Evolutionary conservation across 2,329 filamentous ascomycete species (phyloP), one percentile per base, ranked within the genome.

Genomic region (Aspergillus chevalieri): DNA sequence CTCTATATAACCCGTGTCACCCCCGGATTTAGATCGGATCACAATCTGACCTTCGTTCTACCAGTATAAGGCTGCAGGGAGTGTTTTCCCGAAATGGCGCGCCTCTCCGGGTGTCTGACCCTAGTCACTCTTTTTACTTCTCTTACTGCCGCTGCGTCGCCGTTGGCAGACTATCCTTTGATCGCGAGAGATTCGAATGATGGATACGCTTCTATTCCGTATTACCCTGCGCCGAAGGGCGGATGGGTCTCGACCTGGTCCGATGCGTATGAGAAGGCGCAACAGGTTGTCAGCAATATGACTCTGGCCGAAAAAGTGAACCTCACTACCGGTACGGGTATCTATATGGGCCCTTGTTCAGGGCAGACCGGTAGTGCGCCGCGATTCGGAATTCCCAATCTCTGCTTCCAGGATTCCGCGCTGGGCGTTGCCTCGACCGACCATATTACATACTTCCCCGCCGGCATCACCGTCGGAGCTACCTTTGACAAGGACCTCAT

Each of bases 291-390:
- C 14, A 79, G 81, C 47, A 79, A 82, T 44, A 88, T 92, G 86
- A 91, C 86, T 0, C 68, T 92, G 49, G 86, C 86, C 2, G 87
- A 91, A 65, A 92, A 91, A 71, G 84, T 85, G 3, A 91, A 90
- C 62, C 77, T 90, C 46, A 89, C 86, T 0, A 80, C 80, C 1
- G 87, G 87, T 3, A 84, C 79, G 1, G 86, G 86, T 1, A 77
- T 84, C 39, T 85, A 77, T 55, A 90, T 89, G 86, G 86, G 75
- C 4, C 82, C 76, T 24, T 93, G 88, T 57, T 84, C 85, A 19
- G 88, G 87, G 36, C 89, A 92, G 60, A 86, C 86, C 0, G 86
- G 87, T 9, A 87, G 84, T 51, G 86, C 83, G 1, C 65, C 73
- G 14, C 79, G 87, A 6, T 77, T 91, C 14, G 85, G 85, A 1